Conservation (phyloP, 108 stramenopile species). For the Cyclotella atomus region DNA sequence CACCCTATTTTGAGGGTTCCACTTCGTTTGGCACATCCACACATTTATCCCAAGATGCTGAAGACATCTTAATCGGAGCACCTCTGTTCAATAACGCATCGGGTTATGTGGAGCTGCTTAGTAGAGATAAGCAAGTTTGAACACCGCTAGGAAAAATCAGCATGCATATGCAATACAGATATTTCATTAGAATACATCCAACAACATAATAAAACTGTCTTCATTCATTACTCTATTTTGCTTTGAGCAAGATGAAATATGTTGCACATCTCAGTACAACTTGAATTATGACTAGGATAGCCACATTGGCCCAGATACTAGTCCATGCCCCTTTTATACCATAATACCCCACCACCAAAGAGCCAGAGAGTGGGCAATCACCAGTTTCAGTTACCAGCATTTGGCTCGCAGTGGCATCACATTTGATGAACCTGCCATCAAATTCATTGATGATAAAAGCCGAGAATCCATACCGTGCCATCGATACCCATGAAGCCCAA, state of each 20-base stretch:
- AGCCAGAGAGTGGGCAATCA: constrained; percentile 70
- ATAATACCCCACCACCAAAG: constrained; percentile 54
- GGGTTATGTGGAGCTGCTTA: constrained; percentile 3
- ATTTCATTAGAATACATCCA: too few species aligned
- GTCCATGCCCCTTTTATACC: constrained; percentile 65
- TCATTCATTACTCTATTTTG: too few species aligned
- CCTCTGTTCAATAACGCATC: constrained; percentile 5
- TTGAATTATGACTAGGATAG: constrained; percentile 53
- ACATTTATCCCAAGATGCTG: background rate
- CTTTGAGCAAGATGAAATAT: constrained; percentile 48
- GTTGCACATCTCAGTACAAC: constrained; percentile 47
- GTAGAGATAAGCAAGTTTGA: background rate
- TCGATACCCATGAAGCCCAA: constrained; percentile 68
- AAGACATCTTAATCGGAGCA: background rate
- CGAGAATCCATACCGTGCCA: constrained; percentile 80
- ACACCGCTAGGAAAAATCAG: too few species aligned
- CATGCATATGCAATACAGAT: too few species aligned
- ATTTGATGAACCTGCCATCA: constrained; percentile 59
- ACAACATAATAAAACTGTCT: too few species aligned
- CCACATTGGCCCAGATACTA: constrained; percentile 74
- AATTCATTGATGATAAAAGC: constrained; percentile 77
- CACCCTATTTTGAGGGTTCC: background rate
- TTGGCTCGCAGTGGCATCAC: constrained; percentile 25
- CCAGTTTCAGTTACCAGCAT: constrained; percentile 31
- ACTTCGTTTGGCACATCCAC: constrained; percentile 6